Evolutionary conservation across 768 basidiomycete species (phyloP).

Genomic region (Lactarius quietus): DNA sequence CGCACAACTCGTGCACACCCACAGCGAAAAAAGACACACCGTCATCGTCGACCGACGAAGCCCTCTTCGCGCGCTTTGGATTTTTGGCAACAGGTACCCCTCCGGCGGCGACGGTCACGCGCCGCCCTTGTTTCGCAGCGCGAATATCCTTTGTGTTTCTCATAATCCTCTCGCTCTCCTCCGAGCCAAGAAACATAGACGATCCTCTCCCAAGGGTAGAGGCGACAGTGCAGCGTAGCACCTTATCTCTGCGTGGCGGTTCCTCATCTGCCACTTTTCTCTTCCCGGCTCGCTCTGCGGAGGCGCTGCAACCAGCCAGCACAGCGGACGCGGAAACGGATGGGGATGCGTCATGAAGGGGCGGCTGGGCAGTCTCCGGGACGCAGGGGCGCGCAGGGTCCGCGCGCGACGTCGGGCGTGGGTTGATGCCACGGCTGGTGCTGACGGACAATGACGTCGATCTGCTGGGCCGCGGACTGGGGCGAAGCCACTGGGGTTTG

Average conservation of each 20-base stretch:
- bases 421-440: background rate
- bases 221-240: background rate
- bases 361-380: background rate
- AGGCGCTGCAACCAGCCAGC: background rate
- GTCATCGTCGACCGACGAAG: background rate
- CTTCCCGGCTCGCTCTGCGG: background rate
- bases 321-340: background rate
- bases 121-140: background rate
- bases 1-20: background rate
- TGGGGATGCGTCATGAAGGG: background rate
- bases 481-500: background rate
- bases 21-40: background rate
- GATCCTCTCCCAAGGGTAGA: background rate
- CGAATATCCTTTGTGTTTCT: background rate
- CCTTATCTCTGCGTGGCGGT: background rate
- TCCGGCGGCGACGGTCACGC: background rate
- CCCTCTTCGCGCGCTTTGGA: background rate
- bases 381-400: background rate
- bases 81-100: background rate
- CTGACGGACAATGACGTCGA: background rate
- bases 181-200: background rate
- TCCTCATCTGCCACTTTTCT: background rate
- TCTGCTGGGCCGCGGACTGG: background rate
- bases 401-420: background rate
- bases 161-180: constrained; percentile 6